Conservation (phyloP, 805 yeast genomes). For the Schwanniomyces yamadae region DNA sequence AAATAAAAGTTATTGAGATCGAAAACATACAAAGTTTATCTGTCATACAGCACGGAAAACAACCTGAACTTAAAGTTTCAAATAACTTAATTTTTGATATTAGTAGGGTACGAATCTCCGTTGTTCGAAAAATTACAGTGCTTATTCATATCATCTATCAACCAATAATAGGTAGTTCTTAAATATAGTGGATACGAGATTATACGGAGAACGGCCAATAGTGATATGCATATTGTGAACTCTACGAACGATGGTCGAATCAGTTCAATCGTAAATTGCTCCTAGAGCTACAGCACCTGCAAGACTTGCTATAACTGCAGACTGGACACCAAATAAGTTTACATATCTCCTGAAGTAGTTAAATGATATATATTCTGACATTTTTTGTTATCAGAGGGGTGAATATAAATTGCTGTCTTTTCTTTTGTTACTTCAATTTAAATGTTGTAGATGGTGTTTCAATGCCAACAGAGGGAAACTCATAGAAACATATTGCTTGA, state of each 20-base stretch:
- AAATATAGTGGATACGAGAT: background rate
- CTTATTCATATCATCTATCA: background rate
- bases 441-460: background rate
- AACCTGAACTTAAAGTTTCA: too few relatives aligned
- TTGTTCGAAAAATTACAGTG: constrained; percentile 1
- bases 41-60: too few relatives aligned
- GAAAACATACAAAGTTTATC: too few relatives aligned
- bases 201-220: background rate
- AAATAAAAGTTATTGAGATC: too few relatives aligned
- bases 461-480: constrained; percentile 1
- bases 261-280: background rate
- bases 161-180: background rate
- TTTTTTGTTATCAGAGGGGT: background rate
- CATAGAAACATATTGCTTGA: constrained; percentile 1
- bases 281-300: constrained; percentile 1
- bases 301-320: background rate
- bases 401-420: background rate
- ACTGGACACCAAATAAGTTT: constrained; percentile 1
- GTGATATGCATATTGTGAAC: constrained; percentile 1
- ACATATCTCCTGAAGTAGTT: background rate
- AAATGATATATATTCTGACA: background rate
- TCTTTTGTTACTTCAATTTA: background rate
- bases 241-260: background rate
- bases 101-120: constrained; percentile 1
- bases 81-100: too few relatives aligned